phyloP scores from a whole-genome alignment of 2,329 filamentous ascomycete genomes.

The Neonectria punicea region DNA sequence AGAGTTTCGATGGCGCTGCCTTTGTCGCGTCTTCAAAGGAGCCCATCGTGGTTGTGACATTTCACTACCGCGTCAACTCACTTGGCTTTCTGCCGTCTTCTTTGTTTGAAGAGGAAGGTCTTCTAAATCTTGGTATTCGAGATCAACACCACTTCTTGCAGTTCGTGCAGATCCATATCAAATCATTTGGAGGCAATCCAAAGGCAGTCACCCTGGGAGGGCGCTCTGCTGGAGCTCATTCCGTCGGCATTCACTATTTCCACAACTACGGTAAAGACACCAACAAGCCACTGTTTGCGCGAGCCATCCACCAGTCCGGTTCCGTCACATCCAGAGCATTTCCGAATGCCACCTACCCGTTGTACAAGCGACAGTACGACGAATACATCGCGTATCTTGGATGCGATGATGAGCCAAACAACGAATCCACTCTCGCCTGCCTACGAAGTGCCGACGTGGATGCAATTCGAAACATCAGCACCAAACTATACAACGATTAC shows the following conservation, averaged over 20 bases:
- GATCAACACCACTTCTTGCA: conserved; percentile 63
- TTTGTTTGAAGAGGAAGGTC: conserved; percentile 47
- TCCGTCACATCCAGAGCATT: conserved; percentile 51
- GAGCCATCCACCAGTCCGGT: conserved; percentile 51
- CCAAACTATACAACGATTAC: conserved; percentile 51
- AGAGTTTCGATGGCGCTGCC: conserved; percentile 49
- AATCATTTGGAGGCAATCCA: conserved; percentile 63
- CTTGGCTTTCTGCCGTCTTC: conserved; percentile 58
- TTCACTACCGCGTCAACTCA: conserved; percentile 55
- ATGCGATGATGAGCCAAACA: conserved; percentile 41
- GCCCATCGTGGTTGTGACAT: conserved; percentile 55
- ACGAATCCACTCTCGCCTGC: conserved; percentile 51
- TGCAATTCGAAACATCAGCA: conserved; percentile 51
- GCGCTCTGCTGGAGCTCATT: conserved; percentile 61
- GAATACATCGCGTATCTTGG: conserved; percentile 44
- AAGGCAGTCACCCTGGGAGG: conserved; percentile 64
- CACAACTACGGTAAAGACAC: conserved; percentile 48
- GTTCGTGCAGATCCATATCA: conserved; percentile 65
- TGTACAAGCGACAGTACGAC: conserved; percentile 48
- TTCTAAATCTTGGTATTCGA: conserved; percentile 63
- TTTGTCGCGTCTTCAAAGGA: conserved; percentile 47
- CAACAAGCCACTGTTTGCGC: conserved; percentile 46
- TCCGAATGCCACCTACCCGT: conserved; percentile 47
- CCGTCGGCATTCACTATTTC: conserved; percentile 52
- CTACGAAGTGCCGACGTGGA: conserved; percentile 50